Evolutionary conservation across 495 filamentous ascomycete genomes (phyloP).

Genomic region (Thermothielavioides terrestris): DNA sequence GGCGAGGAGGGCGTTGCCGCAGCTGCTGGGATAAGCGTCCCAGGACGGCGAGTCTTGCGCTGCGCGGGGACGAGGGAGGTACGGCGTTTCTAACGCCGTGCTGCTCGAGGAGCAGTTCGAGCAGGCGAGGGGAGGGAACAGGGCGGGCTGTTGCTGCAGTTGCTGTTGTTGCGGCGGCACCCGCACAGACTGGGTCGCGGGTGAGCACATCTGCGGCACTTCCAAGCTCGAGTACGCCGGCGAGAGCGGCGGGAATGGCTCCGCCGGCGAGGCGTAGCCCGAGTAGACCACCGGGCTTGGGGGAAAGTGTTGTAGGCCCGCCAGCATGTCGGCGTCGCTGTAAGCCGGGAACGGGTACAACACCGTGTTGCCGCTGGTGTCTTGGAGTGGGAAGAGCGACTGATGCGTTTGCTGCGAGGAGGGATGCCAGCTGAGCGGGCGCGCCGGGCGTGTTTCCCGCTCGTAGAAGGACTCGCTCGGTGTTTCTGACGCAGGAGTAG

Average conservation of each 20-base stretch:
- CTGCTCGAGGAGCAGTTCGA: not conserved
- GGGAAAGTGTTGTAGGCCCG: conserved; percentile 33
- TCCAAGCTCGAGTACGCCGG: conserved; percentile 24
- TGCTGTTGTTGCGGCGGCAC: conserved; percentile 6
- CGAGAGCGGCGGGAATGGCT: conserved; percentile 33
- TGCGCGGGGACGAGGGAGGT: conserved; percentile 10
- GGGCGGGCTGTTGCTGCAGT: not conserved
- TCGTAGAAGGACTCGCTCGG: conserved; percentile 26
- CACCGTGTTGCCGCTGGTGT: conserved; percentile 23
- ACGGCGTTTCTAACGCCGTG: conserved; percentile 9
- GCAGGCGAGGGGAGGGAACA: not conserved
- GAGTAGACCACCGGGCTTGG: conserved; percentile 36
- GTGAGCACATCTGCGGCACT: conserved; percentile 17
- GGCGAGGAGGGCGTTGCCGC: conserved; percentile 20
- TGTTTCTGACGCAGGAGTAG: conserved; percentile 21
- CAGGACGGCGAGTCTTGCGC: conserved; percentile 26
- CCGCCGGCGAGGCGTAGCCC: conserved; percentile 39
- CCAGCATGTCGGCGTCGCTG: conserved; percentile 29
- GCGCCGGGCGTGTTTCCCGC: conserved; percentile 24
- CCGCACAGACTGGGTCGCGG: conserved; percentile 4
- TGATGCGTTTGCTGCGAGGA: conserved; percentile 29
- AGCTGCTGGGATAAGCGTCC: conserved; percentile 29
- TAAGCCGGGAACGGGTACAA: conserved; percentile 24
- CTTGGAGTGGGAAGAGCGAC: conserved; percentile 16
- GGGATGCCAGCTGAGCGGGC: conserved; percentile 69